Base-by-base conservation (phyloP, 495 filamentous ascomycete species). In the Thermothielavioides terrestris region DNA sequence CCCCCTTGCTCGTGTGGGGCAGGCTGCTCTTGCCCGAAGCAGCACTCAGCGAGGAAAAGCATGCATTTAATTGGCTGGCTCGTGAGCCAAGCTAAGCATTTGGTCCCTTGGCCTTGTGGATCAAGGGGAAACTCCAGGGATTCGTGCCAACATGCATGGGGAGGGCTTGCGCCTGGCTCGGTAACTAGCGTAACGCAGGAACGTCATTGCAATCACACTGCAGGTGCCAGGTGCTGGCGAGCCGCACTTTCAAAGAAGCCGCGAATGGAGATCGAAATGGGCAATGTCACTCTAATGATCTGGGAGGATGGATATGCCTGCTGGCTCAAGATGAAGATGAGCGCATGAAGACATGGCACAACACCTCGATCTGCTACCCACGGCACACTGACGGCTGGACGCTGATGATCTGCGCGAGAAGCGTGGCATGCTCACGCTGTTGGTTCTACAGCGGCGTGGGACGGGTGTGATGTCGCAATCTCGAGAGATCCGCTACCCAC, bases 71-170 rank as follows among this genome's bases (percentile, higher is more conserved):
- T 64, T 64, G 61, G 61, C 42, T 37, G 15, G 37, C 8, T 18
- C 3, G 22, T 34, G 26, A 27, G 41, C n/a, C n/a, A n/a, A n/a
- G n/a, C n/a, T n/a, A n/a, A n/a, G n/a, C n/a, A n/a, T n/a, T n/a
- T n/a, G n/a, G n/a, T n/a, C n/a, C n/a, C 54, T 53, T 42, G 56
- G 20, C 17, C 17, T 32, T n/a, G 39, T 42, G 43, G 58, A 63
- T 63, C 61, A 63, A 63, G 60, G 60, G 58, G 45, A 49, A 12
- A 34, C 32, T 45, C 34, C 46, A 61, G 26, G 59, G 55, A 54
- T 35, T 17, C 2, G 45, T 20, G 8, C 20, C 5, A 45, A 45
- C 36, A 36, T 52, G n/a, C 40, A 34, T n/a, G n/a, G 47, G 50
- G 56, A 50, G 50, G 39, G 47, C 21, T 50, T 49, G 57, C 52